phyloP scores from a whole-genome alignment of 768 basidiomycete genomes.

The Leucocoprinus sp. region DNA sequence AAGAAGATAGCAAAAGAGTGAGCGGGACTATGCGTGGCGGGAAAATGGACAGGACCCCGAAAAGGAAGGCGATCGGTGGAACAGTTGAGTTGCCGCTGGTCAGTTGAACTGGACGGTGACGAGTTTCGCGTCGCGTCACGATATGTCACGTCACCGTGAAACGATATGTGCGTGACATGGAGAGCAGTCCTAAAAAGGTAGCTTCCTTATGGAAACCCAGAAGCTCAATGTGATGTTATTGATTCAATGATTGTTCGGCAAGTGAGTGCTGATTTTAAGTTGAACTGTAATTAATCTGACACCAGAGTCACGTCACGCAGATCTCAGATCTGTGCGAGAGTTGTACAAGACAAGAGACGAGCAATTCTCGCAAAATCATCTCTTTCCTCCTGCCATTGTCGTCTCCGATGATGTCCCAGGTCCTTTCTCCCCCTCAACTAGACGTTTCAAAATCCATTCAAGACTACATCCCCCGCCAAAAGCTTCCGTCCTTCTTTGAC shows the following conservation, averaged over 20 bases:
- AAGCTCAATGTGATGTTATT: conserved; percentile 22
- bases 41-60: conserved; percentile 10
- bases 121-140: conserved; percentile 11
- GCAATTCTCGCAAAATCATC: conserved; percentile 4
- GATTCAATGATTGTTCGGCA: conserved; percentile 26
- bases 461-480: conserved; percentile 12
- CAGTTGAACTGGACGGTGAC: conserved; percentile 10
- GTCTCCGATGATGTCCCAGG: conserved; percentile 21
- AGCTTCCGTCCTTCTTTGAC: conserved; percentile 17
- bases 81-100: conserved; percentile 12
- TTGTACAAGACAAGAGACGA: conserved; percentile 12
- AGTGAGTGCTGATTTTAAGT: conserved; percentile 13
- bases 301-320: conserved; percentile 25
- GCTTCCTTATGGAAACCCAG: conserved; percentile 24
- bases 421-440: conserved; percentile 16
- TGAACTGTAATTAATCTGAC: conserved; percentile 17
- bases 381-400: neutral
- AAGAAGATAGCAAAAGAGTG: conserved; percentile 6
- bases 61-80: conserved; percentile 8
- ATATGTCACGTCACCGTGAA: conserved; percentile 10
- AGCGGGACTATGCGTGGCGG: conserved; percentile 13
- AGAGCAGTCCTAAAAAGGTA: conserved; percentile 8
- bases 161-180: conserved; percentile 10
- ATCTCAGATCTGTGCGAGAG: conserved; percentile 23
- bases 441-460: conserved; percentile 15